Evolutionary conservation across 1,284 basidiomycete species (phyloP).

Genomic region (Tranzscheliella williamsii): DNA sequence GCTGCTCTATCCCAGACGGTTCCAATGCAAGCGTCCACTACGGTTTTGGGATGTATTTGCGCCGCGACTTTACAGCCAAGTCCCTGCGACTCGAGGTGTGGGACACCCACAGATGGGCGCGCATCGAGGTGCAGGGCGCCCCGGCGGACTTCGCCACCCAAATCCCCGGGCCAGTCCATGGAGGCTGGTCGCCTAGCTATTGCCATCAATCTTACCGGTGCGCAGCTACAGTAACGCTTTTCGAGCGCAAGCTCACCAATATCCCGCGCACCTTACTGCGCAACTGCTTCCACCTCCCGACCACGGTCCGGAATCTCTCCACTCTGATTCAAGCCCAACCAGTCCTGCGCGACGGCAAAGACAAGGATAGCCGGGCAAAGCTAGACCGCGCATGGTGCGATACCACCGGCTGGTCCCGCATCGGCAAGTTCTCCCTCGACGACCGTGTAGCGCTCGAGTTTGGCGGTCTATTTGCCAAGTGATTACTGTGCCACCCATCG

Average conservation of each 20-base stretch:
- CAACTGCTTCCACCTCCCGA: not conserved
- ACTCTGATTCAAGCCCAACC: no score
- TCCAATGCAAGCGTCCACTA: not conserved
- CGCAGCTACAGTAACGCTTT: constrained; percentile 6
- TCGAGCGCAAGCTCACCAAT: not conserved
- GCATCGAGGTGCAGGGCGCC: constrained; percentile 4
- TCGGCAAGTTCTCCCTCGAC: constrained; percentile 1
- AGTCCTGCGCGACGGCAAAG: no score
- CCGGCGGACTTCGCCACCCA: constrained; percentile 17
- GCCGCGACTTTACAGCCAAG: constrained; percentile 11
- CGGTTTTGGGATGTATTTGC: constrained; percentile 12
- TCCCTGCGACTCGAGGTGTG: constrained; percentile 14
- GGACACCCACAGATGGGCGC: constrained; percentile 11
- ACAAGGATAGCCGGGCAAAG: no score
- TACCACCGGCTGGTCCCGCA: constrained; percentile 6
- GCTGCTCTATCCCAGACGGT: not conserved
- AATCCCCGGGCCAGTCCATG: constrained; percentile 18
- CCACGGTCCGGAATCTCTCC: not conserved
- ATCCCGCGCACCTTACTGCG: not conserved
- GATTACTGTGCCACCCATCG: no score
- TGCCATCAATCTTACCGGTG: constrained; percentile 36
- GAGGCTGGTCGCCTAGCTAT: constrained; percentile 20
- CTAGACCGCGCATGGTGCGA: constrained; percentile 1
- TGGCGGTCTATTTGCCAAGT: constrained; percentile 29
- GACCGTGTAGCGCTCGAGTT: constrained; percentile 37